Evolutionary conservation across 495 filamentous ascomycete species (phyloP).

Genomic region (Aspergillus funiculosus): DNA sequence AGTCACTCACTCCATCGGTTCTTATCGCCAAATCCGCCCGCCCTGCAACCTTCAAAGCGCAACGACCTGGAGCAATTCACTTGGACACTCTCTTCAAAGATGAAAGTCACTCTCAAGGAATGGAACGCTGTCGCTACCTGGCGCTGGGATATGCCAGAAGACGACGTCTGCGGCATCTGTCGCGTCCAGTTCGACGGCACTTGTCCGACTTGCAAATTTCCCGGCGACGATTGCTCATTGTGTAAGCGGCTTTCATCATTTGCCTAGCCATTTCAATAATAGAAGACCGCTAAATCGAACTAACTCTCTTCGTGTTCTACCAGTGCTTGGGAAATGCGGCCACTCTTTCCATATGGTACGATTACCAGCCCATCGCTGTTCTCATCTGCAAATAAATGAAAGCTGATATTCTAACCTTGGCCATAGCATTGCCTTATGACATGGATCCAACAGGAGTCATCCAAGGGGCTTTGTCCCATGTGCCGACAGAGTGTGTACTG

Average conservation of each 20-base stretch:
- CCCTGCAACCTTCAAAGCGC: background rate
- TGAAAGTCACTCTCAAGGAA: slow-evolving; percentile 91
- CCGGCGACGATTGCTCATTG: slow-evolving; percentile 90
- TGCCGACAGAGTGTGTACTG: slow-evolving; percentile 78
- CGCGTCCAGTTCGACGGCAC: slow-evolving; percentile 96
- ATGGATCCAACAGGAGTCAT: slow-evolving; percentile 92
- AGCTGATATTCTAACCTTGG: slow-evolving; percentile 7
- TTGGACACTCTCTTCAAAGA: slow-evolving; percentile 11
- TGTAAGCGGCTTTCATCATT: slow-evolving; percentile 47
- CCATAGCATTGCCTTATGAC: slow-evolving; percentile 86
- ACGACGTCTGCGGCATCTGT: slow-evolving; percentile 98
- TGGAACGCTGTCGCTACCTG: slow-evolving; percentile 94
- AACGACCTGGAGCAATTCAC: background rate
- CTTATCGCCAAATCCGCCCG: slow-evolving; percentile 14
- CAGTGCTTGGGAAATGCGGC: slow-evolving; percentile 94
- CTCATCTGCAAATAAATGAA: slow-evolving; percentile 19
- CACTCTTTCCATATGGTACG: slow-evolving; percentile 95
- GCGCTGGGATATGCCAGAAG: slow-evolving; percentile 96
- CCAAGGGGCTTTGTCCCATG: slow-evolving; percentile 95
- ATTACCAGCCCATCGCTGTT: slow-evolving; percentile 15
- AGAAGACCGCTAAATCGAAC: too few relatives aligned
- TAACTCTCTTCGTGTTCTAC: slow-evolving; percentile 1
- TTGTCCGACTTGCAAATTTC: slow-evolving; percentile 96
- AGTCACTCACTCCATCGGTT: background rate
- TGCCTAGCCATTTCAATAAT: too few relatives aligned